phyloP scores from a whole-genome alignment of 176 grass and related monocot genomes.

The Puya raimondii region DNA sequence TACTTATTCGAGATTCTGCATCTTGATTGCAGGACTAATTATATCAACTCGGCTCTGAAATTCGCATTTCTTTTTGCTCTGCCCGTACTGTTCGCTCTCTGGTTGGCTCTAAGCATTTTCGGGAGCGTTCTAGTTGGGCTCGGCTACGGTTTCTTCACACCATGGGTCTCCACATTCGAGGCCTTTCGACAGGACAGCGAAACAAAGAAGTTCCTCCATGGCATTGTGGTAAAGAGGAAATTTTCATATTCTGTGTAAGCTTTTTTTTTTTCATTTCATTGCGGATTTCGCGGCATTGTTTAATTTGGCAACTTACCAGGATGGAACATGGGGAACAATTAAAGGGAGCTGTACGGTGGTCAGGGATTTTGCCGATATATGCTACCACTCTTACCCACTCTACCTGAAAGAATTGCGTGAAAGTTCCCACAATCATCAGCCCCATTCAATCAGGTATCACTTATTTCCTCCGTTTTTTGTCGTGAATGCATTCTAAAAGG shows the following conservation, averaged over 20 bases:
- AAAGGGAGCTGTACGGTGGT: slow-evolving; percentile 92
- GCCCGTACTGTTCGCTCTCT: slow-evolving; percentile 58
- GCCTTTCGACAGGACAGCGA: slow-evolving; percentile 79
- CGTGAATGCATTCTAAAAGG: background rate
- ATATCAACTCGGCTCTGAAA: slow-evolving; percentile 59
- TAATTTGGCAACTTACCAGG: slow-evolving; percentile 32
- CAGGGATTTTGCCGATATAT: slow-evolving; percentile 79
- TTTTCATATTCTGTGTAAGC: slow-evolving; percentile 4
- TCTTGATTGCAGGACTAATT: slow-evolving; percentile 53
- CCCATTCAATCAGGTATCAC: slow-evolving; percentile 65
- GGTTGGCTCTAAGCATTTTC: slow-evolving; percentile 67
- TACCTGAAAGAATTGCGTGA: slow-evolving; percentile 71
- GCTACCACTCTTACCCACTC: slow-evolving; percentile 64
- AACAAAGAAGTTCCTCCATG: slow-evolving; percentile 60
- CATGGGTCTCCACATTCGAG: slow-evolving; percentile 94
- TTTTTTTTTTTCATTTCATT: background rate
- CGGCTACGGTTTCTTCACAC: slow-evolving; percentile 84
- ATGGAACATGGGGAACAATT: slow-evolving; percentile 92
- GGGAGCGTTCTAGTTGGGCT: slow-evolving; percentile 67
- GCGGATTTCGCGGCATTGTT: background rate
- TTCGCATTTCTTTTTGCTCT: slow-evolving; percentile 51
- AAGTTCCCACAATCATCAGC: slow-evolving; percentile 33
- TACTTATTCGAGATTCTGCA: slow-evolving; percentile 8
- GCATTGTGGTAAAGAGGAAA: slow-evolving; percentile 45
- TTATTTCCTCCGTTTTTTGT: background rate